Evolutionary conservation across 1,284 basidiomycete species (phyloP), one percentile per base, ranked within the genome.

Genomic region (Heliocybe sulcata): DNA sequence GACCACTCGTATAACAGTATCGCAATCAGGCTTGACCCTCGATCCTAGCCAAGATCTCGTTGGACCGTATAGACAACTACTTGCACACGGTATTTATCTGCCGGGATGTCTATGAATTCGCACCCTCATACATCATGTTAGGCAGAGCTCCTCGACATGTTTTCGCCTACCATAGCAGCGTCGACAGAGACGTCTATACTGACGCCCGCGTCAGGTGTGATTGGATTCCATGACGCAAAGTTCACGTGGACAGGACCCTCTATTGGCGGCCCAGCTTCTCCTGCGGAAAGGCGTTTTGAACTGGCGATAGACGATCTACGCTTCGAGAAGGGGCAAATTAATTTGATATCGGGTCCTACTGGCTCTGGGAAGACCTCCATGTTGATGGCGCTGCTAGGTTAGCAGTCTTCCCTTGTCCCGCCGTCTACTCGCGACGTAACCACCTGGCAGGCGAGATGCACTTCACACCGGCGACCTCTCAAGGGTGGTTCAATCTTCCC

Each of bases 321-420:
- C 3, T 88, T 89, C 69, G 74, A 77, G 56, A 74, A 73, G 35
- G 79, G 80, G 8, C 70, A 74, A 59, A 67, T 88, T 60, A 87
- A 85, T 62, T 66, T 89, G 35, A 76, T 53, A 20, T 35, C 53
- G 14, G 80, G 79, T n/a, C 73, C 77, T 0, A 70, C 69, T 25
- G 69, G 72, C 27, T 70, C 68, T 4, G 72, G 71, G n/a, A 75
- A 74, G 62, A 79, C 78, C 1, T 72, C 68, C 9, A 53, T 76
- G 19, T 59, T 82, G 26, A 77, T 78, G 69, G 77, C 76, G 4
- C 67, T 81, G 4, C 69, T 83, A 9, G 78, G 79, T 64, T 45
- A 45, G 45, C 48, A 61, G 55, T 1, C 4, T n/a, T 22, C 35
- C 35, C 35, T 45, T 56, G 61, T 60, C 60, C 60, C 56, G 51